Evolutionary conservation across 2,329 filamentous ascomycete species (phyloP).

Genomic region (Coniochaeta sp.): DNA sequence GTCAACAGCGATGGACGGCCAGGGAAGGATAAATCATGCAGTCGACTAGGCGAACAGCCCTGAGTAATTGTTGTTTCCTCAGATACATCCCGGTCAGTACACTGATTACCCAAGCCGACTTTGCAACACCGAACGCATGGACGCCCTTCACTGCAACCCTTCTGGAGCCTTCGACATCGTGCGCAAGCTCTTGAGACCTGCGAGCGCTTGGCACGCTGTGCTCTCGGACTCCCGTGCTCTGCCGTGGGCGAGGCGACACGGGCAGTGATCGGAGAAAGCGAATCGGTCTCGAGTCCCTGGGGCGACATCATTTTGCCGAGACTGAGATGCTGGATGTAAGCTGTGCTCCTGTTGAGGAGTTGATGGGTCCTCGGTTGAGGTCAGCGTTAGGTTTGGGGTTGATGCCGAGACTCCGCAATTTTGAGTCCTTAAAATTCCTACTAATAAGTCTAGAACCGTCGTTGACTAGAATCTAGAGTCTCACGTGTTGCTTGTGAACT

Average conservation of each 20-base stretch:
- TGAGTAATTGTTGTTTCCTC: background rate
- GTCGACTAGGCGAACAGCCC: background rate
- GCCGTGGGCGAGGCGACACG: background rate
- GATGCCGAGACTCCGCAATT: background rate
- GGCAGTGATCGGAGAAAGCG: background rate
- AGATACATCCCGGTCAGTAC: slow-evolving; percentile 9
- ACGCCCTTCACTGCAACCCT: slow-evolving; percentile 35
- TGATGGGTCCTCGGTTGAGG: background rate
- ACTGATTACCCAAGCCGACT: slow-evolving; percentile 31
- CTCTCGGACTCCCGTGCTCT: background rate
- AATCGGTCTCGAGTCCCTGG: background rate
- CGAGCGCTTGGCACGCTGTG: slow-evolving; percentile 20
- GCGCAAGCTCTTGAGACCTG: slow-evolving; percentile 36
- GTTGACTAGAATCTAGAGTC: background rate
- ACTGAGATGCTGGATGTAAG: background rate
- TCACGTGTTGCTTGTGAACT: background rate
- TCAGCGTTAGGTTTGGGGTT: background rate
- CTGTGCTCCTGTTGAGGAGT: background rate
- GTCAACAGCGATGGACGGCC: background rate
- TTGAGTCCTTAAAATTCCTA: background rate
- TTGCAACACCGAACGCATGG: slow-evolving; percentile 34
- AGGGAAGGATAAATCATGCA: background rate
- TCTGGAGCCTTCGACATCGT: slow-evolving; percentile 32
- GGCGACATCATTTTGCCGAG: background rate
- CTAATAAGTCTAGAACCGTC: background rate